Evolutionary conservation across 257 asterid species (phyloP).

Genomic region (Rubia yunnanensis): DNA sequence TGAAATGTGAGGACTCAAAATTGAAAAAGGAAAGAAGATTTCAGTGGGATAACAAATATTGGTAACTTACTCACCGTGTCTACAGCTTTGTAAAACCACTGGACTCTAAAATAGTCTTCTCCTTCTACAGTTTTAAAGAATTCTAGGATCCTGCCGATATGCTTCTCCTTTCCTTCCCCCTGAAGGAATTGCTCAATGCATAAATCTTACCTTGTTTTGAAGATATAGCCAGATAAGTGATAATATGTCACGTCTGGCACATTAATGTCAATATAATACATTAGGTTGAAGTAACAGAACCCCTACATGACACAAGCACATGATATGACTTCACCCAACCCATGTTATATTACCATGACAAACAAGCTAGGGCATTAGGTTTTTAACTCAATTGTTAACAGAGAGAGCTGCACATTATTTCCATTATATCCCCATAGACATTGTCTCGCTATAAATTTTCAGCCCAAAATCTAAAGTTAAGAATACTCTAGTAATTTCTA

Average conservation of each 20-base stretch:
- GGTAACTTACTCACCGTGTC: constrained; percentile 59
- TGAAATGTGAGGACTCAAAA: constrained; percentile 4
- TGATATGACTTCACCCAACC: background rate
- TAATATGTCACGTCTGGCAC: constrained; percentile 28
- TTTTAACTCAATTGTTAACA: background rate
- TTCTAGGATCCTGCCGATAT: constrained; percentile 75
- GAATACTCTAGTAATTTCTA: background rate
- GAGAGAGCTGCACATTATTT: background rate
- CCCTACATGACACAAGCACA: background rate
- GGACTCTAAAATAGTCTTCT: constrained; percentile 81
- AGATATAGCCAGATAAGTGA: constrained; percentile 51
- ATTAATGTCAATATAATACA: constrained; percentile 20
- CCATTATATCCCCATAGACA: background rate
- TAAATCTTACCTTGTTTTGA: constrained; percentile 53
- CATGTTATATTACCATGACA: background rate
- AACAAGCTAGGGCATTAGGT: background rate
- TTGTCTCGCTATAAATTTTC: background rate
- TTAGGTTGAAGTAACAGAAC: constrained; percentile 3
- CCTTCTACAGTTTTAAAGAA: constrained; percentile 65
- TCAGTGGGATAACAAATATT: background rate
- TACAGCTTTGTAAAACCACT: constrained; percentile 89
- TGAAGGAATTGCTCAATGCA: constrained; percentile 66
- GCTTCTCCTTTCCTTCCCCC: constrained; percentile 77
- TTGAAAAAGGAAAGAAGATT: constrained; percentile 4
- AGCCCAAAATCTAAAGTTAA: background rate